phyloP scores from a whole-genome alignment of 306 rosid species.

The Alnus rubra region DNA sequence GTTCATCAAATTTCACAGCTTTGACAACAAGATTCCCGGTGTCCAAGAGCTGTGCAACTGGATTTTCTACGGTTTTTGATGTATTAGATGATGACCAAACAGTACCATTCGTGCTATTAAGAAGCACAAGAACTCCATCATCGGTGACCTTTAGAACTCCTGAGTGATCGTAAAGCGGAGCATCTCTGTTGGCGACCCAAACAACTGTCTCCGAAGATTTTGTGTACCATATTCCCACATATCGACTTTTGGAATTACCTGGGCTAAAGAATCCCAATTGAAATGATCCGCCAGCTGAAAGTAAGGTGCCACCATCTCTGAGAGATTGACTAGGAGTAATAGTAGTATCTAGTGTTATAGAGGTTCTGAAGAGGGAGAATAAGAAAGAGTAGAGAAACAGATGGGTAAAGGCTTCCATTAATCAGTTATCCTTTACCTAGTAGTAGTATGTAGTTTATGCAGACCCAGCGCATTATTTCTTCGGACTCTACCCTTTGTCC shows the following conservation, averaged over 20 bases:
- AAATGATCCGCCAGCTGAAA: slow-evolving; percentile 42
- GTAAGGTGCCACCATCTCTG: slow-evolving; percentile 36
- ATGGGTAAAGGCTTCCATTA: not conserved
- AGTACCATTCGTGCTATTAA: slow-evolving; percentile 1
- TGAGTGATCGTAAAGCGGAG: slow-evolving; percentile 36
- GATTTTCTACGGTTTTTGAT: not conserved
- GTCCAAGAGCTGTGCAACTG: slow-evolving; percentile 34
- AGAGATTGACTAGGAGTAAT: slow-evolving; percentile 14
- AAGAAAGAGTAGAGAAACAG: not conserved
- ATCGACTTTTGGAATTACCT: slow-evolving; percentile 39
- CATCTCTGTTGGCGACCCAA: slow-evolving; percentile 60
- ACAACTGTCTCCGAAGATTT: slow-evolving; percentile 34
- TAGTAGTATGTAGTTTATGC: too few relatives aligned
- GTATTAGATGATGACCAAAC: slow-evolving; percentile 21
- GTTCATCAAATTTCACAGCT: not conserved
- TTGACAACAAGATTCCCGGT: slow-evolving; percentile 40
- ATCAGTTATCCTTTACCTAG: too few relatives aligned
- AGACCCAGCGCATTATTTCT: too few relatives aligned
- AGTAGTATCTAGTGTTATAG: slow-evolving; percentile 35
- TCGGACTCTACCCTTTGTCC: too few relatives aligned
- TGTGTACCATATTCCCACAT: slow-evolving; percentile 61
- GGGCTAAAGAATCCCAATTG: slow-evolving; percentile 62
- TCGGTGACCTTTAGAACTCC: slow-evolving; percentile 28
- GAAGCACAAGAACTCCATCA: slow-evolving; percentile 39
- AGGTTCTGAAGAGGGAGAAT: slow-evolving; percentile 4